A percentile compares a stretch with the other conserved stretches of the same genome.
Conservation (phyloP, 23 red algal genomes). For the Agarophyton chilense region DNA sequence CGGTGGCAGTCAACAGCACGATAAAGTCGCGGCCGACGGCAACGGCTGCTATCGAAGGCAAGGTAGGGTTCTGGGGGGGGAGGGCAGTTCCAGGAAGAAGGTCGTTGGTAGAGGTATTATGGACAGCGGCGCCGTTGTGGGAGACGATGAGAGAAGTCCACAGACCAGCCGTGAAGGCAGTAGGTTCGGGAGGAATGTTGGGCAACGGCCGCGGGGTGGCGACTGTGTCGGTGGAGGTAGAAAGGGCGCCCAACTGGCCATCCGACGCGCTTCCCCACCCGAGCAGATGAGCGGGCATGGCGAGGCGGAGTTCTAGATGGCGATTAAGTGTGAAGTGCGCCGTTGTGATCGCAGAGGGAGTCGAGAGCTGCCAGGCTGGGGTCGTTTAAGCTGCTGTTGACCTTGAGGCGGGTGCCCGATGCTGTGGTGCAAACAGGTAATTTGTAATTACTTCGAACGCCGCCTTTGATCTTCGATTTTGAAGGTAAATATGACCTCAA, state of each 20-base stretch:
- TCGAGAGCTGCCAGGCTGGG: no score
- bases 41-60: slow-evolving; percentile 51
- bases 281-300: slow-evolving; percentile 35
- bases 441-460: no score
- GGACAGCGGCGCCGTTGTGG: slow-evolving; percentile 40
- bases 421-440: no score
- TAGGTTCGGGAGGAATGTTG: slow-evolving; percentile 12
- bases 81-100: slow-evolving; percentile 40
- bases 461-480: no score
- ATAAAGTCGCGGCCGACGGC: slow-evolving; percentile 70
- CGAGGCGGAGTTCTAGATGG: neutral
- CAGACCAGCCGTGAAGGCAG: slow-evolving; percentile 36
- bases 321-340: neutral
- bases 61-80: neutral
- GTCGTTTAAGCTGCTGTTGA: no score
- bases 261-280: slow-evolving; percentile 63
- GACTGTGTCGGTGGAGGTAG: slow-evolving; percentile 5
- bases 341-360: no score
- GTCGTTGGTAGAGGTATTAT: neutral
- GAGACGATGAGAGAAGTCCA: slow-evolving; percentile 70
- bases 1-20: slow-evolving; percentile 54
- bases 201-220: slow-evolving; percentile 33
- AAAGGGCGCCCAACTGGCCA: slow-evolving; percentile 42
- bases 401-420: no score
- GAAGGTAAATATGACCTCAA: no score